These are phyloP conservation scores for Gracilaria gracilis DNA, from an alignment of 23 red algal genomes.

Conservation along the genomic window DNA sequence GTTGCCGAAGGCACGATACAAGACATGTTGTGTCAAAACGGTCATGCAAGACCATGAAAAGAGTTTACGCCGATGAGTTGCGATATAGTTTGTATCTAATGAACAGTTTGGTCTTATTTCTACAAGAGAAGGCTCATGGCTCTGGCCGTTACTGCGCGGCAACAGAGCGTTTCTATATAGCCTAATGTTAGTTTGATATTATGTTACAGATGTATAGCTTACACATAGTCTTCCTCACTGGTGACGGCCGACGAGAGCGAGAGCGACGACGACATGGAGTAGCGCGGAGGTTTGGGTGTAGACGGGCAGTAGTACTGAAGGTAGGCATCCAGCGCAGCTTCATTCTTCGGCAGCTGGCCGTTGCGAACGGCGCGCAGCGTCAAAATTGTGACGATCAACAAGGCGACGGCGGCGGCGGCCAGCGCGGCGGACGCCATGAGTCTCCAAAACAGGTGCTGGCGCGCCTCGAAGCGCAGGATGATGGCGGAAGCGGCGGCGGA, in stretches of 20 bases:
- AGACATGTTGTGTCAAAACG: no score
- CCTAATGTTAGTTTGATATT: background rate
- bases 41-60: no score
- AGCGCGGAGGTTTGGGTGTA: background rate
- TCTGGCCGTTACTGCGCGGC: no score
- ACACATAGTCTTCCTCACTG: slow-evolving; percentile 4
- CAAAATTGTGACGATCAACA: slow-evolving; percentile 8
- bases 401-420: background rate
- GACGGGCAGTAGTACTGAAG: background rate
- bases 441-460: slow-evolving; percentile 3
- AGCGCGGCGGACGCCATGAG: background rate
- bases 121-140: no score
- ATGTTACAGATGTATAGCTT: background rate
- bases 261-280: background rate
- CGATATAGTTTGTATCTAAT: no score
- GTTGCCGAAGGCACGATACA: no score
- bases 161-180: background rate
- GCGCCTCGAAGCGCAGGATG: slow-evolving; percentile 17
- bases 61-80: no score
- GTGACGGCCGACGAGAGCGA: background rate
- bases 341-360: slow-evolving; percentile 10
- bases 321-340: background rate
- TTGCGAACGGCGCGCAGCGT: background rate
- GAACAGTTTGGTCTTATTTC: no score
- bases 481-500: slow-evolving; percentile 2